Conservation (phyloP, 441 rosid genomes). For the Arabidopsis hybrid region DNA sequence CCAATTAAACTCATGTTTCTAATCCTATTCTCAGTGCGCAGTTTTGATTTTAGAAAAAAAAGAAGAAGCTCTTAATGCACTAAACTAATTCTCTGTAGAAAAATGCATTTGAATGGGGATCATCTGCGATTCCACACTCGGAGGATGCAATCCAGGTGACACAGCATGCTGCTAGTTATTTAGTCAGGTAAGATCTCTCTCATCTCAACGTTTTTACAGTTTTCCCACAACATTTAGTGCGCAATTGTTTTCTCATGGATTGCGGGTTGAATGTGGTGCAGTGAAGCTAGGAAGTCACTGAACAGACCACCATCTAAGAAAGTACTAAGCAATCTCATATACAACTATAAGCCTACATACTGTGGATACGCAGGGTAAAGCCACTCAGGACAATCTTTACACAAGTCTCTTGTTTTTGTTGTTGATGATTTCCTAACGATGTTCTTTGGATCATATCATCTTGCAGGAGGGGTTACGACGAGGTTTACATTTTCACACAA, state of each 20-base stretch:
- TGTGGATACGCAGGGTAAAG: slow-evolving; percentile 89
- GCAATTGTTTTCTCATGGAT: not conserved
- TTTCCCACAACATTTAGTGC: not conserved
- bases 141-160: slow-evolving; percentile 91
- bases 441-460: not conserved
- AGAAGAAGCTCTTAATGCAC: slow-evolving; percentile 16
- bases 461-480: slow-evolving; percentile 80
- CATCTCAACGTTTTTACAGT: not conserved
- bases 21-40: not conserved
- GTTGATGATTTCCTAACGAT: not conserved
- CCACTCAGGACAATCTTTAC: not conserved
- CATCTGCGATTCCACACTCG: slow-evolving; percentile 81
- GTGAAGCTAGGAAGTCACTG: slow-evolving; percentile 85
- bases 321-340: slow-evolving; percentile 77
- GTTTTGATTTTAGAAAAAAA: slow-evolving; percentile 17
- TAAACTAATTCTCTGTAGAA: slow-evolving; percentile 54
- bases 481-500: slow-evolving; percentile 80
- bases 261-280: slow-evolving; percentile 46
- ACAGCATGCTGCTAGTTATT: slow-evolving; percentile 74
- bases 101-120: slow-evolving; percentile 97
- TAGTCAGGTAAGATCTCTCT: slow-evolving; percentile 65
- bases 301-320: slow-evolving; percentile 64
- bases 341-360: slow-evolving; percentile 79
- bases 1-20: slow-evolving; percentile 11
- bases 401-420: not conserved